Conservation (phyloP, 2,329 filamentous ascomycete genomes). For the Fusarium veterinarium region DNA sequence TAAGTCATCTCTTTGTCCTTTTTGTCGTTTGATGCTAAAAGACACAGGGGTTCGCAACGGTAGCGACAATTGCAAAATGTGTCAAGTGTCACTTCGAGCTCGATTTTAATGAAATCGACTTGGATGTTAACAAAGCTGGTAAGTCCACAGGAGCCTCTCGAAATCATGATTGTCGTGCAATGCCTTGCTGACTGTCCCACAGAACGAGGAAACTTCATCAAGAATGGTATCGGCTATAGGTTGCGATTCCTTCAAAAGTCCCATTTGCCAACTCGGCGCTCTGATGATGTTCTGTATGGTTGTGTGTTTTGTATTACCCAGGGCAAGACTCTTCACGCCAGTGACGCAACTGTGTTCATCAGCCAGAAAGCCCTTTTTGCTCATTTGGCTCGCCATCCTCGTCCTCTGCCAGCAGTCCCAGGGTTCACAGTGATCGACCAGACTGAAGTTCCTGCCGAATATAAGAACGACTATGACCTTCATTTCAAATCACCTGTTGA, state of each 20-base stretch:
- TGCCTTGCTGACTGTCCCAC: conserved; percentile 16
- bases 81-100: conserved; percentile 65
- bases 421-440: conserved; percentile 63
- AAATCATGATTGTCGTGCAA: not conserved
- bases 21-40: conserved; percentile 1
- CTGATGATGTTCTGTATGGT: conserved; percentile 65
- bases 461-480: conserved; percentile 65
- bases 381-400: conserved; percentile 65
- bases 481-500: conserved; percentile 57
- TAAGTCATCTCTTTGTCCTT: conserved; percentile 42
- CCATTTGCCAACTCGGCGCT: conserved; percentile 61
- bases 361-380: conserved; percentile 63
- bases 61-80: conserved; percentile 62
- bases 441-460: conserved; percentile 52
- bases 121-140: conserved; percentile 63
- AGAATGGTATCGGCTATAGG: conserved; percentile 61
- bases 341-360: conserved; percentile 69
- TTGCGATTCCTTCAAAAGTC: conserved; percentile 67
- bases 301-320: conserved; percentile 65
- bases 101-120: conserved; percentile 63
- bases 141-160: conserved; percentile 32
- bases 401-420: conserved; percentile 61
- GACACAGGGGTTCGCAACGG: conserved; percentile 55
- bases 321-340: conserved; percentile 62
- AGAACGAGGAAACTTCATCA: conserved; percentile 61